Evolutionary conservation across 2,329 filamentous ascomycete species (phyloP).

Genomic region (Cladophialophora exuberans): DNA sequence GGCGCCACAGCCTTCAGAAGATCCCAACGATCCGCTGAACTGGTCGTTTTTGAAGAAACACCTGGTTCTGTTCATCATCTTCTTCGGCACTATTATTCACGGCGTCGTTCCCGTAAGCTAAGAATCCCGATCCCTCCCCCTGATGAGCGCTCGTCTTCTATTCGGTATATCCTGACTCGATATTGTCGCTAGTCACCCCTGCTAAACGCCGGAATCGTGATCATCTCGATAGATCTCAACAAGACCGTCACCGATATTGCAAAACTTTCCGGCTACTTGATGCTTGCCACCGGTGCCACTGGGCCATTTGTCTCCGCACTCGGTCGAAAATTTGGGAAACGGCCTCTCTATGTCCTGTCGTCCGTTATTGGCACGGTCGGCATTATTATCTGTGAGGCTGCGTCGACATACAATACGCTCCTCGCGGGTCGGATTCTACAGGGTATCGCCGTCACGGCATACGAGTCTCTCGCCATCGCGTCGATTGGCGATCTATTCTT

Average conservation of each 20-base stretch:
- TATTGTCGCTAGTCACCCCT: slow-evolving; percentile 42
- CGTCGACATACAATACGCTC: slow-evolving; percentile 41
- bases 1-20: no score
- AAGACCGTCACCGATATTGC: slow-evolving; percentile 15
- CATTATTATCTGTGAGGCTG: slow-evolving; percentile 41
- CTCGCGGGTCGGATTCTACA: slow-evolving; percentile 48
- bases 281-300: slow-evolving; percentile 19
- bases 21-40: no score
- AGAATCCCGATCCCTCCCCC: slow-evolving; percentile 5
- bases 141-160: no score
- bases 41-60: no score
- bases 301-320: slow-evolving; percentile 37
- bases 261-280: slow-evolving; percentile 20
- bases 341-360: slow-evolving; percentile 47
- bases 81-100: slow-evolving; percentile 41
- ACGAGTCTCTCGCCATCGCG: slow-evolving; percentile 46
- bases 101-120: slow-evolving; percentile 13
- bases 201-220: slow-evolving; percentile 43
- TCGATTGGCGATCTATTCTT: slow-evolving; percentile 48
- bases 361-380: slow-evolving; percentile 41
- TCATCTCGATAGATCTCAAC: slow-evolving; percentile 37
- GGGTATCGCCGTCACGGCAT: slow-evolving; percentile 47
- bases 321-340: slow-evolving; percentile 47
- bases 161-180: no score
- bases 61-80: no score